Conservation (phyloP, 768 basidiomycete genomes). For the Lanmaoa rubissima region DNA sequence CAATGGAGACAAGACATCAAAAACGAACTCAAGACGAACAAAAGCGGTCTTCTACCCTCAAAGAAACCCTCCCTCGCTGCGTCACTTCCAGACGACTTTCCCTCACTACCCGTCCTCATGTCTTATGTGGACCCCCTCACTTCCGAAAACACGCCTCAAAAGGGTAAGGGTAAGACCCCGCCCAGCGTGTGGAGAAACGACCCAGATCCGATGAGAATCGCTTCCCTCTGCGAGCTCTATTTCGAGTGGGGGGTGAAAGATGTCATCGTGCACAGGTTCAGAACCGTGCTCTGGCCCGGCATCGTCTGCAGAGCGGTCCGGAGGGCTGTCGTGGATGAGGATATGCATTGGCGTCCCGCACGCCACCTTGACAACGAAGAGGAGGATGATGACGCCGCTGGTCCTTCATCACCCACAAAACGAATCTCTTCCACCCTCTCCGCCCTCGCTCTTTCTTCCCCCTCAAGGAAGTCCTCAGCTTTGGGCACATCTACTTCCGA, state of each 20-base stretch:
- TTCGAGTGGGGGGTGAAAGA: conserved; percentile 93
- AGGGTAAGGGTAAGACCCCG: conserved; percentile 34
- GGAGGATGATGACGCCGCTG: neutral
- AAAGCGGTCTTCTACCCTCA: conserved; percentile 56
- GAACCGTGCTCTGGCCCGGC: conserved; percentile 79
- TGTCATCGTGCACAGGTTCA: conserved; percentile 78
- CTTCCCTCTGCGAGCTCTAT: conserved; percentile 77
- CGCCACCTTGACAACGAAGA: neutral
- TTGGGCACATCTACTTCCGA: neutral
- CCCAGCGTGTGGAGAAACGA: conserved; percentile 52
- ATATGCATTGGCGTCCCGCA: conserved; percentile 24
- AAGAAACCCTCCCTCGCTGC: conserved; percentile 67
- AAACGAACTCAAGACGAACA: conserved; percentile 67
- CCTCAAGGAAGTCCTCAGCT: conserved; percentile 10
- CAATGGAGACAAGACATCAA: conserved; percentile 63
- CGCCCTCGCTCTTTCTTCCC: conserved; percentile 17
- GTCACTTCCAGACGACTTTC: conserved; percentile 64
- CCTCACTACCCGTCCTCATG: conserved; percentile 67
- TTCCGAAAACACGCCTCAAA: conserved; percentile 48
- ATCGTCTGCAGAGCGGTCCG: conserved; percentile 69
- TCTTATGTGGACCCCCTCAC: conserved; percentile 80
- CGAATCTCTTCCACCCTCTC: conserved; percentile 11
- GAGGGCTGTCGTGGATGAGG: conserved; percentile 54
- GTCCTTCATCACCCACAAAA: conserved; percentile 18
- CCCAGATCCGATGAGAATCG: conserved; percentile 68